Percentiles rank a stretch among this genome's conserved stretches.
phyloP scores from a whole-genome alignment of 495 filamentous ascomycete species.

The Xylaria castorea region DNA sequence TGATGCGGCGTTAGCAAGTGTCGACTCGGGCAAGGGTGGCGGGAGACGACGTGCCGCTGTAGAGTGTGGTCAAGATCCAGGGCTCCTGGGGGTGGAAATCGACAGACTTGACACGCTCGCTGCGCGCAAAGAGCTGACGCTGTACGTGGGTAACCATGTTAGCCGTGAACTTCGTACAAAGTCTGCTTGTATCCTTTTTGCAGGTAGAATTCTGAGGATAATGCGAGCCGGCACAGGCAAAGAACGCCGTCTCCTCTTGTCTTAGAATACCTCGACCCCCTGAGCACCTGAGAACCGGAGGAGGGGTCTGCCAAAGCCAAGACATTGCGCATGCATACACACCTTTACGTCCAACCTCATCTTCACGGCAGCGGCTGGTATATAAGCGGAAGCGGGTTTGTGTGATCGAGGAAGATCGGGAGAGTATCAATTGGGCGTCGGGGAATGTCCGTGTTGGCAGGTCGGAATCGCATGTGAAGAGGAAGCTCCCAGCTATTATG shows the following conservation, averaged over 20 bases:
- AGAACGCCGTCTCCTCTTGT: slow-evolving; percentile 26
- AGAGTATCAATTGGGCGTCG: slow-evolving; percentile 16
- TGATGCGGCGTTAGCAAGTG: slow-evolving; percentile 40
- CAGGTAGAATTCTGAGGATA: neutral
- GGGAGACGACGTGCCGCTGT: slow-evolving; percentile 69
- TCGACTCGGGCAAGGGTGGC: neutral
- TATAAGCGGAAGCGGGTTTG: slow-evolving; percentile 23
- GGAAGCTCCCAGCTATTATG: slow-evolving; percentile 17
- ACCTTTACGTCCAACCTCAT: slow-evolving; percentile 96
- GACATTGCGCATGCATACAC: slow-evolving; percentile 46
- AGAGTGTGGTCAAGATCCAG: slow-evolving; percentile 96
- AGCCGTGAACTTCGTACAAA: slow-evolving; percentile 30
- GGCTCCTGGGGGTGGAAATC: slow-evolving; percentile 97
- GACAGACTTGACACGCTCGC: slow-evolving; percentile 95
- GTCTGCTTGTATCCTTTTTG: neutral
- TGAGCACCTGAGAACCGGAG: slow-evolving; percentile 15
- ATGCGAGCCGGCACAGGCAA: slow-evolving; percentile 19
- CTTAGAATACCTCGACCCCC: neutral
- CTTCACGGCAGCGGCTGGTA: slow-evolving; percentile 50
- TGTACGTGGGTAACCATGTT: slow-evolving; percentile 53
- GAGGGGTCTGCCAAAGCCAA: neutral
- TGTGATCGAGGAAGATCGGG: slow-evolving; percentile 21
- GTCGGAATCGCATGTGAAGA: slow-evolving; percentile 18
- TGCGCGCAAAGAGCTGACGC: slow-evolving; percentile 83
- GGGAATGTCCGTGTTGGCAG: neutral